These are phyloP conservation scores for Botryotinia calthae DNA, from an alignment of 2,329 filamentous ascomycete genomes.

Conservation along the genomic window DNA sequence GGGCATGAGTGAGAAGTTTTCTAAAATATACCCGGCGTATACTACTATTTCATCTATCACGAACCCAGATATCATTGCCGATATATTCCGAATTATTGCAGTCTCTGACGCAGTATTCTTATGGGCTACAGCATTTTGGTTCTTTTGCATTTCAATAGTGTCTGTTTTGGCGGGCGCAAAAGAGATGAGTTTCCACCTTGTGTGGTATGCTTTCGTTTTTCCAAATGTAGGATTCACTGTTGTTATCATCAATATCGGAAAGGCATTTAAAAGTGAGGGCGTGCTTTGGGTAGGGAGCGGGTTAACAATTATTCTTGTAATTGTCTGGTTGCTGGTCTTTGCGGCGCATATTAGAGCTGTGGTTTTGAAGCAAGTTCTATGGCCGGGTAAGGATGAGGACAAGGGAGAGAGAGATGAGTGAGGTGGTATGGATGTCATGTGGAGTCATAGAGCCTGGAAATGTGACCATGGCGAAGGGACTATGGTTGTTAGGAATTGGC, in stretches of 20 bases:
- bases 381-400: conserved; percentile 40
- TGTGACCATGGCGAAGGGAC: not conserved
- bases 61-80: conserved; percentile 40
- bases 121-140: conserved; percentile 61
- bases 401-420: conserved; percentile 35
- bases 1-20: conserved; percentile 59
- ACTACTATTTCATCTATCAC: conserved; percentile 41
- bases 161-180: conserved; percentile 40
- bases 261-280: conserved; percentile 46
- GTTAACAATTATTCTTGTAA: conserved; percentile 47
- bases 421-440: not conserved
- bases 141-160: conserved; percentile 47
- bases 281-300: conserved; percentile 50
- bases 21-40: conserved; percentile 31
- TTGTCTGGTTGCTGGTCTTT: conserved; percentile 35
- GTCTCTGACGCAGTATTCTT: conserved; percentile 53
- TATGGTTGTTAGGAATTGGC: not conserved
- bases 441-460: not conserved
- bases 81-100: conserved; percentile 39
- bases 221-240: conserved; percentile 60
- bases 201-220: conserved; percentile 64
- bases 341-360: conserved; percentile 36
- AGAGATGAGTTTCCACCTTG: conserved; percentile 54
- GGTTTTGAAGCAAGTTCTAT: conserved; percentile 37
- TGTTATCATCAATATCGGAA: conserved; percentile 53